Conservation (phyloP, 345 rosid genomes). For the Lumnitzera racemosa region DNA sequence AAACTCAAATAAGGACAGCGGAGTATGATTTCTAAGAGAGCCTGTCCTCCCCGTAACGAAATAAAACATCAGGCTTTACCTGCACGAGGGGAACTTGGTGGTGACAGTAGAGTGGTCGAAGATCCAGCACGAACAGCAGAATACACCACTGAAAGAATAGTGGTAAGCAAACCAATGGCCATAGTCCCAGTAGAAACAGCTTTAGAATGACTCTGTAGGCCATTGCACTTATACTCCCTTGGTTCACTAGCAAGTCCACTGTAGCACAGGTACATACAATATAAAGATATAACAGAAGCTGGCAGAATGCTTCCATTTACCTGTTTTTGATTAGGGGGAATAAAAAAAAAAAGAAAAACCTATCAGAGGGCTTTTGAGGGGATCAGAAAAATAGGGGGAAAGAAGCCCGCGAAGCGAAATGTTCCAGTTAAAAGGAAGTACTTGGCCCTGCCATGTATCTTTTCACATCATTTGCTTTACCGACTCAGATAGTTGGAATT, state of each 20-base stretch:
- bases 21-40: no score
- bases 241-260: conserved; percentile 98
- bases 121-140: conserved; percentile 99
- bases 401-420: no score
- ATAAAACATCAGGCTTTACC: conserved; percentile 28
- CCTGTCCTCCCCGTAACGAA: no score
- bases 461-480: no score
- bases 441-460: no score
- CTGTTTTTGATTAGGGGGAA: conserved; percentile 29
- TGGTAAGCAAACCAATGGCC: conserved; percentile 75
- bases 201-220: conserved; percentile 85
- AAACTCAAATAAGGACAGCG: no score
- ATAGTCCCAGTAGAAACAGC: conserved; percentile 86
- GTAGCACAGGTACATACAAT: conserved; percentile 96
- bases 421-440: no score
- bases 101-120: conserved; percentile 74
- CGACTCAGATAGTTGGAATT: no score
- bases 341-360: neutral
- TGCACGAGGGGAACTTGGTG: conserved; percentile 91
- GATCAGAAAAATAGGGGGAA: no score
- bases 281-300: conserved; percentile 81
- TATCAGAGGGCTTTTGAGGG: no score
- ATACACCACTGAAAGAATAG: conserved; percentile 88
- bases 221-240: conserved; percentile 84
- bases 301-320: conserved; percentile 93